phyloP scores from a whole-genome alignment of 441 rosid species.

The Pelargonium cotyledonis region DNA sequence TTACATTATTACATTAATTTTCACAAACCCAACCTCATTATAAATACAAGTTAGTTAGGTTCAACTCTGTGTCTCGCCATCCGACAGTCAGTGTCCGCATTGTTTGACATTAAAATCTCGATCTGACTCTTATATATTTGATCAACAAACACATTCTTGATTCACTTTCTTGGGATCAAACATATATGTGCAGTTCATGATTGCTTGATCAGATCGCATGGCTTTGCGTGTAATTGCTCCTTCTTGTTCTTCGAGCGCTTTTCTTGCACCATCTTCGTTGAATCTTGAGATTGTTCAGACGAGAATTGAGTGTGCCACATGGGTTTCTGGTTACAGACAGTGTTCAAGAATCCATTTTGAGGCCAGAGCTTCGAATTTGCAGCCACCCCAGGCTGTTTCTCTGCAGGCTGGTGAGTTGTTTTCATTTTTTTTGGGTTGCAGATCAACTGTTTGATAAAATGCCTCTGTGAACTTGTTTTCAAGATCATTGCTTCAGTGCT shows the following conservation, averaged over 20 bases:
- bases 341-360: conserved; percentile 33
- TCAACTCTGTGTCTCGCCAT: neutral
- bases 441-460: neutral
- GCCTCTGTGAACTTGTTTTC: neutral
- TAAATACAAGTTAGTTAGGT: neutral
- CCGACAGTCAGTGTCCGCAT: neutral
- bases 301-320: conserved; percentile 22
- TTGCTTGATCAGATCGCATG: conserved; percentile 16
- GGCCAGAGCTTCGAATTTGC: conserved; percentile 53
- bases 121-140: neutral
- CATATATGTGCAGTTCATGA: too few species aligned
- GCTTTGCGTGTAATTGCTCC: conserved; percentile 24
- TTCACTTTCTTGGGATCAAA: neutral
- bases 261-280: conserved; percentile 20
- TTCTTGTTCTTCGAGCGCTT: conserved; percentile 25
- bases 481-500: neutral
- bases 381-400: conserved; percentile 40
- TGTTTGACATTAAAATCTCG: neutral
- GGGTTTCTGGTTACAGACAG: conserved; percentile 36
- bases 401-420: conserved; percentile 48
- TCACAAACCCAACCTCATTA: too few species aligned
- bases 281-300: conserved; percentile 27
- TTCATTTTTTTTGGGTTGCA: neutral
- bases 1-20: neutral
- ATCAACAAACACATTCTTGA: neutral